Evolutionary conservation across 805 yeast species (phyloP).

Genomic region (Nakazawaea pomicola): DNA sequence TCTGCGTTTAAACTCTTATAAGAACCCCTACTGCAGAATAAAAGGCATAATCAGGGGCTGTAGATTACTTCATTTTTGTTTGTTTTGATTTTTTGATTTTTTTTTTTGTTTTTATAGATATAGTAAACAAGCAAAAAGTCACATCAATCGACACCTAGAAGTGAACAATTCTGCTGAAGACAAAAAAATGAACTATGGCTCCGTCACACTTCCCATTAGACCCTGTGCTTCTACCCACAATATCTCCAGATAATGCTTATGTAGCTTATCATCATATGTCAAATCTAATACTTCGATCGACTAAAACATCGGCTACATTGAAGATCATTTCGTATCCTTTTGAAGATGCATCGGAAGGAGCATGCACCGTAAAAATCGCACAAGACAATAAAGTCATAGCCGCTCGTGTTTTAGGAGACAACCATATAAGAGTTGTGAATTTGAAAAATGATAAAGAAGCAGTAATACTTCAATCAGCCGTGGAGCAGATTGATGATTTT

Average conservation of each 20-base stretch:
- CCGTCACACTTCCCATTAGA: not conserved
- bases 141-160: too few relatives aligned
- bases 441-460: not conserved
- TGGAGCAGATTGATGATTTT: constrained; percentile 6
- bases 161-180: too few relatives aligned
- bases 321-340: constrained; percentile 1
- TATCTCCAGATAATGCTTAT: not conserved
- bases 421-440: not conserved
- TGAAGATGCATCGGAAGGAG: too few relatives aligned
- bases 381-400: not conserved
- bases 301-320: not conserved
- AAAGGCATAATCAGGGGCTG: too few relatives aligned
- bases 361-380: not conserved
- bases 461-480: not conserved
- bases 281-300: constrained; percentile 3
- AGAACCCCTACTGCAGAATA: too few relatives aligned
- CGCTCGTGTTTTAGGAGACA: not conserved
- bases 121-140: too few relatives aligned
- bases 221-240: not conserved
- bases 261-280: not conserved
- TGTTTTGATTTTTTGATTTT: too few relatives aligned
- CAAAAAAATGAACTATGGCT: too few relatives aligned
- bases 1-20: too few relatives aligned
- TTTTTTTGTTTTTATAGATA: too few relatives aligned
- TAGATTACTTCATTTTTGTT: too few relatives aligned